A percentile compares a stretch with the other conserved stretches of the same genome.
These are phyloP conservation scores for Solanum habrochaites DNA, from an alignment of 257 asterid species.

Conservation along the genomic window DNA sequence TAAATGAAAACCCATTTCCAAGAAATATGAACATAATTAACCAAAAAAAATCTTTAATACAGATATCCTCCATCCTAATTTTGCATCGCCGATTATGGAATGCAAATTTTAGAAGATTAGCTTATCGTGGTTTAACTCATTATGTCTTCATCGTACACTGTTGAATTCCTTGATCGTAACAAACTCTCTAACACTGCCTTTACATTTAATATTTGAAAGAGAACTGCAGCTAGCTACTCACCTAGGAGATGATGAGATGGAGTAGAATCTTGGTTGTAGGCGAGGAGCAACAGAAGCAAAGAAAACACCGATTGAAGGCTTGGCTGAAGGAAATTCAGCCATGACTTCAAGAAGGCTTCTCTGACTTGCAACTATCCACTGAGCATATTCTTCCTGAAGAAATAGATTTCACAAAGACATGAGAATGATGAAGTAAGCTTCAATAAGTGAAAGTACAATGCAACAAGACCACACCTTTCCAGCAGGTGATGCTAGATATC, in stretches of 20 bases:
- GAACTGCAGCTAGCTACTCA: conserved; percentile 11
- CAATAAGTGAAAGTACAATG: neutral
- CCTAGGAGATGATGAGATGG: conserved; percentile 96
- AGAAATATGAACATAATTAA: neutral
- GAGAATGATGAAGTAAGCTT: conserved; percentile 1
- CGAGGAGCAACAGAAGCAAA: conserved; percentile 93
- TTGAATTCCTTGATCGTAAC: neutral
- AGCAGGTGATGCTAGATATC: conserved; percentile 81
- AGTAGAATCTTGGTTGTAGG: conserved; percentile 88
- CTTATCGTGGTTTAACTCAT: neutral
- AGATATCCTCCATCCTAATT: neutral
- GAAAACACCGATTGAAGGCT: conserved; percentile 93
- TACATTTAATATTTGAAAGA: neutral
- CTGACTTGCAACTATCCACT: conserved; percentile 63
- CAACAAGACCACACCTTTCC: conserved; percentile 67
- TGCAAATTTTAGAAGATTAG: neutral
- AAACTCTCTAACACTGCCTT: neutral
- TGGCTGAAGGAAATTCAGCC: conserved; percentile 87
- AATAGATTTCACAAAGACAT: neutral
- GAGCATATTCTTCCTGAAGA: conserved; percentile 86
- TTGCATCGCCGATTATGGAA: neutral
- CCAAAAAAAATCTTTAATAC: neutral
- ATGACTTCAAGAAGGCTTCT: conserved; percentile 91
- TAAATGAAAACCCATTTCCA: neutral
- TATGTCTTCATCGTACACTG: neutral